Evolutionary conservation across 345 rosid species (phyloP).

Genomic region (Acer negundo): DNA sequence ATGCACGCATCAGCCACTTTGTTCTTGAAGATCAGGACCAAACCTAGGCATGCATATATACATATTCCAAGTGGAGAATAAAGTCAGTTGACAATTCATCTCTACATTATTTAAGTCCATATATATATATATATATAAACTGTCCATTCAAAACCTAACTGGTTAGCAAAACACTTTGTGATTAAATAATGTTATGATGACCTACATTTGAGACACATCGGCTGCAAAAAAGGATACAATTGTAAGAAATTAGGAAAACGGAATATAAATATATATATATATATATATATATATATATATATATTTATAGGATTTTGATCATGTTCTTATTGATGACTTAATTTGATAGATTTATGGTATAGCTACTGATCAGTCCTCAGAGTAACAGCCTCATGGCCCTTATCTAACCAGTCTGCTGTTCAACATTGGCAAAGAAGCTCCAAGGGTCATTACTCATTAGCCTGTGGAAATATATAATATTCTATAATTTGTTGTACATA

Average conservation of each 20-base stretch:
- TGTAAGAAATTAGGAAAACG: neutral
- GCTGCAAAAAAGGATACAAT: neutral
- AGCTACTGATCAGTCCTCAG: neutral
- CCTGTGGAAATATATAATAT: neutral
- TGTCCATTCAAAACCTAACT: slow-evolving; percentile 1
- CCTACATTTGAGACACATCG: slow-evolving; percentile 4
- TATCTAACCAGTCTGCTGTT: neutral
- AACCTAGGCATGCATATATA: slow-evolving; percentile 8
- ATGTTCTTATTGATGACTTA: neutral
- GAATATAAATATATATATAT: neutral
- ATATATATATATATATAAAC: neutral
- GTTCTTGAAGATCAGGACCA: slow-evolving; percentile 14
- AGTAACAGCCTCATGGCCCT: neutral
- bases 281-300: neutral
- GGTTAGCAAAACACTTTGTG: neutral
- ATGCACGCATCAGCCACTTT: slow-evolving; percentile 22
- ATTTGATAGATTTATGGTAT: neutral
- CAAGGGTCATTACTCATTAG: neutral
- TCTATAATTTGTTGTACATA: neutral
- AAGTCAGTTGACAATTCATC: slow-evolving; percentile 16
- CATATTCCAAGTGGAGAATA: slow-evolving; percentile 30
- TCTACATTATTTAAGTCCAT: slow-evolving; percentile 10
- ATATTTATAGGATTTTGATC: neutral
- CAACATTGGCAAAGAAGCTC: neutral
- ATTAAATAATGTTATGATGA: neutral